These are phyloP conservation scores for Aspergillus campestris DNA, from an alignment of 495 filamentous ascomycete species.

Conservation along the genomic window DNA sequence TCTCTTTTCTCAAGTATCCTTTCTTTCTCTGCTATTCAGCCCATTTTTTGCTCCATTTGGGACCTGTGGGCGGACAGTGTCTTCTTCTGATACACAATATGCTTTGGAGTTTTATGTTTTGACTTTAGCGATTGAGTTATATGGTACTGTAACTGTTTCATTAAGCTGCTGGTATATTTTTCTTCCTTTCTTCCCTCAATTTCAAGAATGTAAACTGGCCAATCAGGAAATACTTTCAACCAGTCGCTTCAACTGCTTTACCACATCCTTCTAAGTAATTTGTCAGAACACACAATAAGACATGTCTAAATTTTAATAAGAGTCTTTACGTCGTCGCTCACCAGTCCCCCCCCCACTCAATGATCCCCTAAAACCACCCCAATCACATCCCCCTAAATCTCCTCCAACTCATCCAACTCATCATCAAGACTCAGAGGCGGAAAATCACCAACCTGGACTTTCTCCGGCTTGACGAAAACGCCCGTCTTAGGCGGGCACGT, in stretches of 20 bases:
- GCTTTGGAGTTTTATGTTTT: slow-evolving; percentile 2
- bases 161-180: slow-evolving; percentile 6
- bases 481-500: slow-evolving; percentile 61
- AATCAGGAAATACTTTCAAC: too few species aligned
- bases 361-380: neutral
- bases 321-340: too few species aligned
- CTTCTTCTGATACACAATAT: neutral
- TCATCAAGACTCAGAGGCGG: slow-evolving; percentile 49
- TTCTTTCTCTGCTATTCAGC: neutral
- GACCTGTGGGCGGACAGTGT: neutral
- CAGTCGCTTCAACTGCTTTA: neutral
- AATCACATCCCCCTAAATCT: slow-evolving; percentile 52
- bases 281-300: too few species aligned
- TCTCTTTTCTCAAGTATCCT: too few species aligned
- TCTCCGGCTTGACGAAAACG: slow-evolving; percentile 82
- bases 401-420: slow-evolving; percentile 77
- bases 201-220: too few species aligned
- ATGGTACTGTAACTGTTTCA: slow-evolving; percentile 15
- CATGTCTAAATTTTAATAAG: too few species aligned
- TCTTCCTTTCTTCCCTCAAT: slow-evolving; percentile 1
- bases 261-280: neutral
- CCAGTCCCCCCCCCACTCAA: neutral
- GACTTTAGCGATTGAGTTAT: slow-evolving; percentile 20
- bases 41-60: slow-evolving; percentile 6
- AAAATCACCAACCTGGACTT: slow-evolving; percentile 83